These are phyloP conservation scores for Phytophthora sp. DNA, from an alignment of 352 stramenopile genomes.

Conservation along the genomic window DNA sequence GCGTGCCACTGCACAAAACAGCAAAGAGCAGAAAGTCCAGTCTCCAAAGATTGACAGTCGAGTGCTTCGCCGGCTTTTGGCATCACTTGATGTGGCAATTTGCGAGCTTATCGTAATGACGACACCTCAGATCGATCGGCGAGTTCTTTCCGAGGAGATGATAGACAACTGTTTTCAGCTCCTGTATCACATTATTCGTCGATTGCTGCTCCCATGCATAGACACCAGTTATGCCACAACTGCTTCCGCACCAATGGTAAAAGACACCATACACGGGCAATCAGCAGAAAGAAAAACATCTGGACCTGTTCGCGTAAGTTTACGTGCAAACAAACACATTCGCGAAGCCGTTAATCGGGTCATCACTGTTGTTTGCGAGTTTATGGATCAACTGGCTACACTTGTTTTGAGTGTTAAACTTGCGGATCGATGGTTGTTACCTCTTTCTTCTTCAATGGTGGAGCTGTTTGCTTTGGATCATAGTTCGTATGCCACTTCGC, in stretches of 20 bases:
- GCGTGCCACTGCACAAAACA: conserved; percentile 38
- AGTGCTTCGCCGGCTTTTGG: conserved; percentile 19
- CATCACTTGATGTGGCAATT: conserved; percentile 70
- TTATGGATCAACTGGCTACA: conserved; percentile 71
- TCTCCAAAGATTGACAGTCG: conserved; percentile 10
- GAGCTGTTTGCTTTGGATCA: conserved; percentile 76
- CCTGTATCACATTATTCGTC: conserved; percentile 61
- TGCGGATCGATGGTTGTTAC: conserved; percentile 75
- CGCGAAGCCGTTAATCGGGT: conserved; percentile 63
- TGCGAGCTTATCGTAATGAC: conserved; percentile 81
- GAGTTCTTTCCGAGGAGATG: conserved; percentile 79
- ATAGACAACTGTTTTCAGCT: conserved; percentile 85
- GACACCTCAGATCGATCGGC: conserved; percentile 66
- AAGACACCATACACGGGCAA: conserved; percentile 7
- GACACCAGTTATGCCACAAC: conserved; percentile 57
- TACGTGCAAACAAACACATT: conserved; percentile 57
- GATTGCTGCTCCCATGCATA: conserved; percentile 70
- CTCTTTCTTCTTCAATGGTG: conserved; percentile 73
- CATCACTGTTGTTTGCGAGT: conserved; percentile 69
- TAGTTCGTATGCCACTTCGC: conserved; percentile 52
- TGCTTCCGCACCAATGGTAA: conserved; percentile 16
- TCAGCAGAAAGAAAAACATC: conserved; percentile 15
- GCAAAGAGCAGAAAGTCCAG: conserved; percentile 1
- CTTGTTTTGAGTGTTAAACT: conserved; percentile 75
- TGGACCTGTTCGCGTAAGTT: conserved; percentile 37